Evolutionary conservation across 2,329 filamentous ascomycete genomes (phyloP).

Genomic region (Colletotrichum tropicicola): DNA sequence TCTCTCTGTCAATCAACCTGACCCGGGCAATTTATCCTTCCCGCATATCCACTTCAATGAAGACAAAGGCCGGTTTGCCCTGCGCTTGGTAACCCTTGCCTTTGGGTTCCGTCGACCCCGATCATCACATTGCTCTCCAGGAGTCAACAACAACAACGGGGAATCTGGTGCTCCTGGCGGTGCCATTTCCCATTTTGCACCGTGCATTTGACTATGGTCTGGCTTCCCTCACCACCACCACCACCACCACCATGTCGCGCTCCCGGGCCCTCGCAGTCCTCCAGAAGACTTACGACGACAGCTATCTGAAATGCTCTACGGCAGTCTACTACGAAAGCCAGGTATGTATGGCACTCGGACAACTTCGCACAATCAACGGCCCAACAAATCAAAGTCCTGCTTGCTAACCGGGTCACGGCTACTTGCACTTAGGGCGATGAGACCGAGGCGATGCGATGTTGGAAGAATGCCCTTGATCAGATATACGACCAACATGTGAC

Average conservation of each 20-base stretch:
- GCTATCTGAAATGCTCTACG: slow-evolving; percentile 92
- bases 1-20: no score
- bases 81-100: no score
- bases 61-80: no score
- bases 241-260: slow-evolving; percentile 56
- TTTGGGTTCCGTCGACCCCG: no score
- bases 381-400: no score
- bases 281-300: slow-evolving; percentile 98
- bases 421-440: slow-evolving; percentile 77
- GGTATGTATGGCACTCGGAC: slow-evolving; percentile 58
- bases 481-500: slow-evolving; percentile 88
- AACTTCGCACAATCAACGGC: no score
- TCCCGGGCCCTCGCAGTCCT: slow-evolving; percentile 72
- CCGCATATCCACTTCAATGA: background rate
- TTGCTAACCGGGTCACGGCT: slow-evolving; percentile 7
- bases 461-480: slow-evolving; percentile 87
- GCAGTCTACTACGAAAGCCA: slow-evolving; percentile 96
- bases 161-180: no score
- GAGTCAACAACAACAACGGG: no score
- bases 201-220: slow-evolving; percentile 21
- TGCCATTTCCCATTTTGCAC: background rate
- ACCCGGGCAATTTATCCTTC: background rate
- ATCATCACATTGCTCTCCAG: no score
- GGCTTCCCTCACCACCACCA: slow-evolving; percentile 28
- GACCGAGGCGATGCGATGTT: slow-evolving; percentile 87